Percentiles rank a stretch among this genome's conserved stretches.
phyloP scores from a whole-genome alignment of 1,139 yeast species.

The Kodamaea anthophila region DNA sequence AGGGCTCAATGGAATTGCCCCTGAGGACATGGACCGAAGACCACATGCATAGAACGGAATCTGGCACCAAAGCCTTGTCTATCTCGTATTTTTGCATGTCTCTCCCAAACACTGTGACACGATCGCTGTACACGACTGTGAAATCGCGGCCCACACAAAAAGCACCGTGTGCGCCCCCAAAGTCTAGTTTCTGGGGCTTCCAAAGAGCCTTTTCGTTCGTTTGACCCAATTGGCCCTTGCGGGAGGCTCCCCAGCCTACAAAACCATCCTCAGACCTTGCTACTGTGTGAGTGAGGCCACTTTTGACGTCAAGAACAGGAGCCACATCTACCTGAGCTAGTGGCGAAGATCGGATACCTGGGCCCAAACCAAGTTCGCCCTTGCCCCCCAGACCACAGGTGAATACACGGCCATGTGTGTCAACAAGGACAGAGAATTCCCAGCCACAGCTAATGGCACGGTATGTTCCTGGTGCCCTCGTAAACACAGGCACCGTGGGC shows the following conservation, averaged over 20 bases:
- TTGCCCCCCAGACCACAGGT: conserved; percentile 58
- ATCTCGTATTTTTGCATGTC: conserved; percentile 1
- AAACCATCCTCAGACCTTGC: conserved; percentile 35
- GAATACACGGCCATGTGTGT: conserved; percentile 34
- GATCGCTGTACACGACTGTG: conserved; percentile 23
- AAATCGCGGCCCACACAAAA: conserved; percentile 44
- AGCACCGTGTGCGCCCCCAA: conserved; percentile 9
- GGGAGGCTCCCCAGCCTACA: conserved; percentile 79
- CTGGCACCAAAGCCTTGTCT: conserved; percentile 7
- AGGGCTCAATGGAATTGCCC: conserved; percentile 18
- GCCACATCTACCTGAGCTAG: conserved; percentile 2
- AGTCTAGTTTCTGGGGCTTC: conserved; percentile 22
- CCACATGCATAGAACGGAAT: conserved; percentile 62
- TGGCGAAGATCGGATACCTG: conserved; percentile 8
- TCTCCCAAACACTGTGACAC: too few species aligned
- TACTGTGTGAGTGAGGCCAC: conserved; percentile 56
- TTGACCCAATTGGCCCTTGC: conserved; percentile 61
- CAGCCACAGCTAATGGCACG: conserved; percentile 61
- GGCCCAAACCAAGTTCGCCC: conserved; percentile 72
- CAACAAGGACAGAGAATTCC: conserved; percentile 61
- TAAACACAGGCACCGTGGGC: conserved; percentile 14
- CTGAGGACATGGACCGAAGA: conserved; percentile 56
- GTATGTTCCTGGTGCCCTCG: conserved; percentile 26
- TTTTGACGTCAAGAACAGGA: conserved; percentile 23
- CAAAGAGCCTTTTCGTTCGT: conserved; percentile 18